Percentiles rank a stretch among this genome's conserved stretches.
phyloP scores from a whole-genome alignment of 805 yeast species.

The Starmera quercuum region DNA sequence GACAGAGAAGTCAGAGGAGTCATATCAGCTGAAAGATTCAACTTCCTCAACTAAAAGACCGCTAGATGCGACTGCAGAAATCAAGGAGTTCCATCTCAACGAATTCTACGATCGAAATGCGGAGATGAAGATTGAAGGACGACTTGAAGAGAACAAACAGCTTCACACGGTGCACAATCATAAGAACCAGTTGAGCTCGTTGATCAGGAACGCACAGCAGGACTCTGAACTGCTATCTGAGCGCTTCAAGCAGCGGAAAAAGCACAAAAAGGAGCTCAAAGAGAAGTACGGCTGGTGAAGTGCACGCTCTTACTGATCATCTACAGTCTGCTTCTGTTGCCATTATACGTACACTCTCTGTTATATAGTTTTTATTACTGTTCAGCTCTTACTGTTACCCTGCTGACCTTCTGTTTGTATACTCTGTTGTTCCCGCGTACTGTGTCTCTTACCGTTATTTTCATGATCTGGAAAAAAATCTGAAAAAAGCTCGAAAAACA shows the following conservation, averaged over 20 bases:
- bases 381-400: too few species aligned
- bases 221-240: conserved; percentile 17
- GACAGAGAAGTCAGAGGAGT: conserved; percentile 1
- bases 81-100: conserved; percentile 15
- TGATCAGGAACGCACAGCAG: conserved; percentile 19
- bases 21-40: neutral
- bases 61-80: too few species aligned
- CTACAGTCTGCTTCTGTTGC: too few species aligned
- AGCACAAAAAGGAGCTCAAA: conserved; percentile 13
- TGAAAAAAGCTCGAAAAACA: too few species aligned
- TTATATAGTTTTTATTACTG: too few species aligned
- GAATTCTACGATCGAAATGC: conserved; percentile 15
- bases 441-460: too few species aligned
- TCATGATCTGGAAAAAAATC: too few species aligned
- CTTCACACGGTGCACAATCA: conserved; percentile 14
- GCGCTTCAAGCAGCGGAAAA: conserved; percentile 16
- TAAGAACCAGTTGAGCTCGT: conserved; percentile 18
- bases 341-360: too few species aligned
- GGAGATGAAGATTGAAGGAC: conserved; percentile 14
- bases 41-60: too few species aligned
- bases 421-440: too few species aligned
- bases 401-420: too few species aligned
- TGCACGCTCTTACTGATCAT: too few species aligned
- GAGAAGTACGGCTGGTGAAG: conserved; percentile 17
- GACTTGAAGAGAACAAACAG: conserved; percentile 14